Evolutionary conservation across 2,329 filamentous ascomycete species (phyloP).

Genomic region (Arthrobotrys musiformis): DNA sequence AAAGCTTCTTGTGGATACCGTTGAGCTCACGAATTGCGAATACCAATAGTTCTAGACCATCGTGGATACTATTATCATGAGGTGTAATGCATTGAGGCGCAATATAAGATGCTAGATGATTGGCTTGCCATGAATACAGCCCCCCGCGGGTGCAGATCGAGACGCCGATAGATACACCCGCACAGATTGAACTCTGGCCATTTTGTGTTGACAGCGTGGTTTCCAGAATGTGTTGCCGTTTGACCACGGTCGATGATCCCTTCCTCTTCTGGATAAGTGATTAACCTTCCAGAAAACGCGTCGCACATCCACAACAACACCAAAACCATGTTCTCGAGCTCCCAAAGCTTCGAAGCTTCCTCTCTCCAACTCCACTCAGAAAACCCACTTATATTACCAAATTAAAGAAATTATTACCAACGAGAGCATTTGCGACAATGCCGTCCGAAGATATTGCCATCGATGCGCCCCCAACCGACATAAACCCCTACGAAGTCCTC

Average conservation of each 20-base stretch:
- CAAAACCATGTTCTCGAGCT: neutral
- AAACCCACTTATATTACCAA: neutral
- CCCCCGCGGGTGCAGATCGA: neutral
- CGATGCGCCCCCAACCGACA: constrained; percentile 70
- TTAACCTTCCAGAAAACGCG: constrained; percentile 27
- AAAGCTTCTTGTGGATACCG: neutral
- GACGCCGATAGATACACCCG: no score
- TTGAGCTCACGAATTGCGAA: neutral
- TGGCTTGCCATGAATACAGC: neutral
- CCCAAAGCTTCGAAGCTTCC: constrained; percentile 11
- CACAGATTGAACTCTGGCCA: no score
- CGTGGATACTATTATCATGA: neutral
- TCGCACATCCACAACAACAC: constrained; percentile 32
- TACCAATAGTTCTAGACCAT: neutral
- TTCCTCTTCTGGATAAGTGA: constrained; percentile 30
- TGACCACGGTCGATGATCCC: neutral
- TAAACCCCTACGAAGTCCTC: constrained; percentile 82
- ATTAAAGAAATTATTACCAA: neutral
- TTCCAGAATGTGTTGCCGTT: constrained; percentile 1
- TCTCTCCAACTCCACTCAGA: neutral
- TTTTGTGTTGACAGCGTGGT: constrained; percentile 22
- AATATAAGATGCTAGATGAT: neutral
- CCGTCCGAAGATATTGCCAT: constrained; percentile 48
- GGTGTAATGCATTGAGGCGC: constrained; percentile 28
- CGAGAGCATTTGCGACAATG: constrained; percentile 7